Conservation (phyloP, 805 yeast species). For the Komagataella pastoris region DNA sequence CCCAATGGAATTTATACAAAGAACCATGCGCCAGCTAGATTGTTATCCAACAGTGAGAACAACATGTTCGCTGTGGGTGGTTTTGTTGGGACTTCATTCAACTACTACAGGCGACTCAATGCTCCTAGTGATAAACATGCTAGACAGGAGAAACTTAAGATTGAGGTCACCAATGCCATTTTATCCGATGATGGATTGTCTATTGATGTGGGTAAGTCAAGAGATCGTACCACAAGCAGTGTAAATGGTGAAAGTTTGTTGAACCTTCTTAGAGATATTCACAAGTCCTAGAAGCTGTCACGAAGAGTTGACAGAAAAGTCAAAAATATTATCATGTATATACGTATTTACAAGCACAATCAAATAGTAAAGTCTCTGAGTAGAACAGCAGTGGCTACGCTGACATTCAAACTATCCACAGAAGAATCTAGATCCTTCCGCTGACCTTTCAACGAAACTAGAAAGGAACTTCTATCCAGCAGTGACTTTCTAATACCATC, state of each 20-base stretch:
- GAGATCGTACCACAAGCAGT: not conserved
- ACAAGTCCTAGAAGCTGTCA: not conserved
- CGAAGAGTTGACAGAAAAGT: not conserved
- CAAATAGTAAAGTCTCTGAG: conserved; percentile 17
- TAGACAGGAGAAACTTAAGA: not conserved
- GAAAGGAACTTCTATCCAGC: conserved; percentile 39
- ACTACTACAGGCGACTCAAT: not conserved
- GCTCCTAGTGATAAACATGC: not conserved
- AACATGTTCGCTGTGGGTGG: conserved; percentile 47
- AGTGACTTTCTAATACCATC: conserved; percentile 63
- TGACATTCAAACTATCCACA: conserved; percentile 78
- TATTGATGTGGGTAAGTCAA: not conserved
- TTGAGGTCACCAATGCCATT: not conserved
- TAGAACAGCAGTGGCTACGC: conserved; percentile 75
- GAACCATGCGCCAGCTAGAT: conserved; percentile 57
- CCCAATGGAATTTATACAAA: conserved; percentile 53
- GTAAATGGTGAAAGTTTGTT: not conserved
- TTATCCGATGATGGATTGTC: not conserved
- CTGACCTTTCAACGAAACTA: conserved; percentile 24
- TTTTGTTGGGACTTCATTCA: conserved; percentile 11
- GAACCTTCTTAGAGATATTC: not conserved
- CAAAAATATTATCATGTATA: not conserved
- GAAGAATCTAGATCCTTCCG: conserved; percentile 14
- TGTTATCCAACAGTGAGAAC: conserved; percentile 26
- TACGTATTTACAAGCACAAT: not conserved